A percentile compares a stretch with the other conserved stretches of the same genome.
Evolutionary conservation across 805 yeast species (phyloP).

Genomic region (Sugiyamaella qingdaonensis): DNA sequence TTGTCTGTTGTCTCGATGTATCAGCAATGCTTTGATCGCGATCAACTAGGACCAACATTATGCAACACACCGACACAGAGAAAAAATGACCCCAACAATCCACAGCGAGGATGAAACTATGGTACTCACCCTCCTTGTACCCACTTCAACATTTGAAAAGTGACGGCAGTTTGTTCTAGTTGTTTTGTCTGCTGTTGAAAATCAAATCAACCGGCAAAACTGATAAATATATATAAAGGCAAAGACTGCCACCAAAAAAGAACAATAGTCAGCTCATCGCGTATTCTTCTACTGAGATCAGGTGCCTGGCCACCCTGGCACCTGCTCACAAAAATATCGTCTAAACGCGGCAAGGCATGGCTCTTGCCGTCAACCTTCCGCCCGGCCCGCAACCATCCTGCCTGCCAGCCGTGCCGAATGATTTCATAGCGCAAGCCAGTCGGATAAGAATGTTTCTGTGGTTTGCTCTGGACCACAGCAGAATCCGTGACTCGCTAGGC

Average conservation of each 20-base stretch:
- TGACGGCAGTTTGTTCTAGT: background rate
- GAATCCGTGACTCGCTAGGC: too few species aligned
- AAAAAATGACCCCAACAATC: background rate
- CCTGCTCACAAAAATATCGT: background rate
- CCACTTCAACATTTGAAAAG: slow-evolving; percentile 61
- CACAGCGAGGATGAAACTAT: too few species aligned
- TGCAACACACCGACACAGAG: background rate
- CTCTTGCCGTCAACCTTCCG: background rate
- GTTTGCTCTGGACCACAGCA: too few species aligned
- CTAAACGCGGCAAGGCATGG: background rate
- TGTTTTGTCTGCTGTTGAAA: background rate
- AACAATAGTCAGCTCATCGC: background rate
- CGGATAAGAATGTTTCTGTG: too few species aligned
- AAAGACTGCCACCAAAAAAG: background rate
- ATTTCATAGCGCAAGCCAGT: background rate
- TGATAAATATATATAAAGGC: background rate
- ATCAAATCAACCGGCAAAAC: background rate
- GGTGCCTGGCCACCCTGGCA: background rate
- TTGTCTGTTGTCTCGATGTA: background rate
- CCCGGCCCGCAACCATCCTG: background rate
- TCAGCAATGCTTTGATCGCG: too few species aligned
- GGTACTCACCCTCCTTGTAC: slow-evolving; percentile 56
- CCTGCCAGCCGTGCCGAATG: background rate
- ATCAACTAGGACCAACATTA: too few species aligned
- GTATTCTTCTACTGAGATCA: background rate